Conservation (phyloP, 2,329 filamentous ascomycete species). For the Fusarium tricinctum region DNA sequence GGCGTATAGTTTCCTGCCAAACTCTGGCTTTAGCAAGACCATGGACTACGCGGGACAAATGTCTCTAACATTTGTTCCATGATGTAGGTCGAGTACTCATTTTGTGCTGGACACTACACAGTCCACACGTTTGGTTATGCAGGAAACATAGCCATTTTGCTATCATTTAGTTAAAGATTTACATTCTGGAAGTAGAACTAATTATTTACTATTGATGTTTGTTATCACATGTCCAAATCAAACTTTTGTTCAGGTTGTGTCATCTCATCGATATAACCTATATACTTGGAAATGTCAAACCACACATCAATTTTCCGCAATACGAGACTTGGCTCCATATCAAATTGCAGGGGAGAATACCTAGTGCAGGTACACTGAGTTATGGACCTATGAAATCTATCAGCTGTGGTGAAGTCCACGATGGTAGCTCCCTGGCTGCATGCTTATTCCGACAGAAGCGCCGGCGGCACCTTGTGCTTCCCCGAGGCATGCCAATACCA, state of each 20-base stretch:
- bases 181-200: not conserved
- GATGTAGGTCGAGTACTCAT: not conserved
- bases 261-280: not conserved
- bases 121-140: too few relatives aligned
- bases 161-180: not conserved
- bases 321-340: conserved; percentile 32
- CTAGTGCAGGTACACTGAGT: conserved; percentile 46
- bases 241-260: not conserved
- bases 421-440: conserved; percentile 41
- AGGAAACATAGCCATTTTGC: not conserved
- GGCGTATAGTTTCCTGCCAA: too few relatives aligned
- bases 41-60: not conserved
- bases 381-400: conserved; percentile 32
- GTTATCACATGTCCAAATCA: not conserved
- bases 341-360: conserved; percentile 33
- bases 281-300: not conserved
- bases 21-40: not conserved
- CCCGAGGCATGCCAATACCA: conserved; percentile 41
- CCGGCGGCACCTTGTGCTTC: conserved; percentile 47
- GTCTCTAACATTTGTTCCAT: not conserved
- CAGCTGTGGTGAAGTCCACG: conserved; percentile 26
- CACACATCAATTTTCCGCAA: conserved; percentile 3
- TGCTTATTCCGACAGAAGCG: conserved; percentile 41
- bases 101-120: not conserved
- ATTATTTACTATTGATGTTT: not conserved